A percentile compares a stretch with the other conserved stretches of the same genome.
phyloP scores from a whole-genome alignment of 371 early-diverging fungal species.

The Actinomortierella wolfii region DNA sequence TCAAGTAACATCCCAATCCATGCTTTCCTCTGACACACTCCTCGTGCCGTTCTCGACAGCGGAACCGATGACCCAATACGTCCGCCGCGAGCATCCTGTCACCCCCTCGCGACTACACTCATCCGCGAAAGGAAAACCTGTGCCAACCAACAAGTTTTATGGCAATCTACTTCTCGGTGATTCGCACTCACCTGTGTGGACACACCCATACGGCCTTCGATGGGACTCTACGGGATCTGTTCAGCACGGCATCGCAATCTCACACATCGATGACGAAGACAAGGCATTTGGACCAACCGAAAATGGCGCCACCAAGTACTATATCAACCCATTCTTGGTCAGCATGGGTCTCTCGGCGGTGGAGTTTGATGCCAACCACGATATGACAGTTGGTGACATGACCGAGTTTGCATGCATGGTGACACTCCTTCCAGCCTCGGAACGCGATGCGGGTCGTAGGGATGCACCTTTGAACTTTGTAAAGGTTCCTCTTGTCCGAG shows the following conservation, averaged over 20 bases:
- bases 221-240: conserved; percentile 20
- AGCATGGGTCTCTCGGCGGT: conserved; percentile 34
- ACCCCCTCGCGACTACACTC: conserved; percentile 3
- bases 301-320: conserved; percentile 10
- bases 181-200: conserved; percentile 44
- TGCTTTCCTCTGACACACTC: conserved; percentile 6
- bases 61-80: conserved; percentile 8
- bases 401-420: conserved; percentile 39
- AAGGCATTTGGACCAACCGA: conserved; percentile 23
- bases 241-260: conserved; percentile 25
- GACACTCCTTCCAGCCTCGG: conserved; percentile 12
- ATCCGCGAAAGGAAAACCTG: conserved; percentile 15
- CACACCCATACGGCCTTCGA: conserved; percentile 43
- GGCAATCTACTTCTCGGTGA: conserved; percentile 29
- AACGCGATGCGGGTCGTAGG: not conserved
- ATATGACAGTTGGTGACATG: conserved; percentile 34
- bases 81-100: conserved; percentile 9
- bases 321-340: conserved; percentile 38
- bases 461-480: conserved; percentile 6
- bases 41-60: conserved; percentile 16
- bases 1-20: not conserved
- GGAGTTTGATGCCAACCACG: conserved; percentile 20
- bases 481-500: conserved; percentile 53
- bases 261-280: conserved; percentile 28
- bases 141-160: conserved; percentile 42